Evolutionary conservation across 2,329 filamentous ascomycete genomes (phyloP).

Genomic region (Talaromyces funiculosus): DNA sequence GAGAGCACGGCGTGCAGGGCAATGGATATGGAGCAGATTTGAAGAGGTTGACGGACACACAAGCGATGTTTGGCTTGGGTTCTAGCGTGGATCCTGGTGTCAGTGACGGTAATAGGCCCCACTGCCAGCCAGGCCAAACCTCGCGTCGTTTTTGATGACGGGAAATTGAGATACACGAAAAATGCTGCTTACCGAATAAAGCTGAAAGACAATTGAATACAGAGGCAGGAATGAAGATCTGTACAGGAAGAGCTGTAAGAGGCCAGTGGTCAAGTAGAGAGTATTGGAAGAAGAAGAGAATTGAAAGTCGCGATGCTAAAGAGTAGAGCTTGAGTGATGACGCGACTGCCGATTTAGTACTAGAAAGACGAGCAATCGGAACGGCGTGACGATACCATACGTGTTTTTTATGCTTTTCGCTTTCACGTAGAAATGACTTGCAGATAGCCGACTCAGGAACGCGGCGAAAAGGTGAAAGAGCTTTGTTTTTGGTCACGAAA

Average conservation of each 20-base stretch:
- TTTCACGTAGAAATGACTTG: background rate
- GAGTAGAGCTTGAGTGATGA: background rate
- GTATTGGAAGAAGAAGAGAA: background rate
- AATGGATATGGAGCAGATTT: conserved; percentile 18
- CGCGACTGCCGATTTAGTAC: conserved; percentile 3
- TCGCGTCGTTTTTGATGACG: conserved; percentile 9
- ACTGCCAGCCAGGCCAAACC: conserved; percentile 22
- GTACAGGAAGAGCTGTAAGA: background rate
- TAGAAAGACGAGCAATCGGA: background rate
- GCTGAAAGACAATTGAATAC: conserved; percentile 6
- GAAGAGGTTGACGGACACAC: conserved; percentile 26
- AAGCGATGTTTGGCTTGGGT: conserved; percentile 38
- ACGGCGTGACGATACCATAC: background rate
- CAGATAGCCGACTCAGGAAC: background rate
- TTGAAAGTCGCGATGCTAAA: background rate
- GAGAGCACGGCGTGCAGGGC: conserved; percentile 3
- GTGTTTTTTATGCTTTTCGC: background rate
- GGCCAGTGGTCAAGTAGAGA: background rate
- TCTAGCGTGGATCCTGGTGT: conserved; percentile 36
- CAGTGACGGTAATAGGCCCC: conserved; percentile 28
- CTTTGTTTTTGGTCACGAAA: background rate
- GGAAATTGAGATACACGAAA: background rate
- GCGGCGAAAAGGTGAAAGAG: background rate
- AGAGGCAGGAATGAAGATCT: conserved; percentile 9
- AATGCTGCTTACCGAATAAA: conserved; percentile 12